Evolutionary conservation across 2,329 filamentous ascomycete genomes (phyloP), one percentile per base, ranked within the genome.

Genomic region (Didymella segeticola): DNA sequence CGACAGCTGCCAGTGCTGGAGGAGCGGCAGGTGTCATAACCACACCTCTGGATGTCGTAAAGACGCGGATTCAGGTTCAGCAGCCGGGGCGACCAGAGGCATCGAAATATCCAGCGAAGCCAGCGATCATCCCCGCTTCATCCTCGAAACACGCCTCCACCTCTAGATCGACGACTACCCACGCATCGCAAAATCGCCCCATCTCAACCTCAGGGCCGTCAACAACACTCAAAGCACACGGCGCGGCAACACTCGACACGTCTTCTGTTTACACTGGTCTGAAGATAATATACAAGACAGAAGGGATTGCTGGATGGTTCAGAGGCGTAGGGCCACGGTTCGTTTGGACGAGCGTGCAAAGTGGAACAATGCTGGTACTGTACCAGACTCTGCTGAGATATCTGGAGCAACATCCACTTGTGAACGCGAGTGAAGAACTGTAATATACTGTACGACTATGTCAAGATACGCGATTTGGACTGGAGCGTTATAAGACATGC

Each of bases 321-420:
- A 86, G 95, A 53, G 95, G 95, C 22, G 93, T 99, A 1, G 93
- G 93, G 0, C 95, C 95, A 1, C 86, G 95, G 47, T 89, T 89
- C 52, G 91, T 98, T 12, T 99, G 95, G 95, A 99, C 95, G 19
- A 96, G 93, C 69, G 91, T 98, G 53, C 95, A 99, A 79, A 96
- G 90, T 69, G 90, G 93, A 34, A 96, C 91, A 62, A 98, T 98
- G 93, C 81, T 98, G 71, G 93, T 98, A 65, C 80, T 97, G 73
- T 98, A 98, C 75, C 93, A 98, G 78, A 89, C 88, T 56, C 80
- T 98, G 50, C 78, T 98, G 70, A 87, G 89, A 67, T 86, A 88
- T 75, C 83, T 98, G 62, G 89, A 93, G 54, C 63, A 76, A n/a
- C 77, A 80, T 64, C 76, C 78, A 14, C 67, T 79, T 20, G 69